A percentile compares a stretch with the other conserved stretches of the same genome.
Evolutionary conservation across 192 early-diverging fungal species (phyloP).

Genomic region (Linnemannia schmuckeri): DNA sequence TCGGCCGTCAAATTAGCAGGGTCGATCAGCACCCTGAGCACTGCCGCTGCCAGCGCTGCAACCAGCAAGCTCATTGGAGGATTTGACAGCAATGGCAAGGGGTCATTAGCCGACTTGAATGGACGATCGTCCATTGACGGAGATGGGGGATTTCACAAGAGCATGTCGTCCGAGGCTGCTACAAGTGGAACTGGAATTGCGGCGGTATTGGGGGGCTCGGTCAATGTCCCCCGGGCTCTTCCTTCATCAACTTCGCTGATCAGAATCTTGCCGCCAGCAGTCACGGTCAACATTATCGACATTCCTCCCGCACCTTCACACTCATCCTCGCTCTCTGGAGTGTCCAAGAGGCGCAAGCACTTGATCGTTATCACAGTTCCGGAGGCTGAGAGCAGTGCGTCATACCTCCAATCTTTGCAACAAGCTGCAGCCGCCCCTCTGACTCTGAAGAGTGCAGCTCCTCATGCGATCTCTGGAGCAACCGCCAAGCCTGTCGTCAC

Average conservation of each 20-base stretch:
- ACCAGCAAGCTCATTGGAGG: slow-evolving; percentile 41
- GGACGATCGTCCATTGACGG: slow-evolving; percentile 9
- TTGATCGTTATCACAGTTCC: slow-evolving; percentile 47
- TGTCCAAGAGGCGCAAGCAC: slow-evolving; percentile 44
- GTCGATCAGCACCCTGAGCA: neutral
- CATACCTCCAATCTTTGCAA: slow-evolving; percentile 28
- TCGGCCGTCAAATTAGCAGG: slow-evolving; percentile 30
- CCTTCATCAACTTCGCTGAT: slow-evolving; percentile 50
- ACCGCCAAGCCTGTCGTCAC: slow-evolving; percentile 47
- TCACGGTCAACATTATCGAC: slow-evolving; percentile 41
- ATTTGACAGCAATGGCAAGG: slow-evolving; percentile 16
- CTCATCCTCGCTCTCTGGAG: slow-evolving; percentile 53
- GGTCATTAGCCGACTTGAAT: neutral
- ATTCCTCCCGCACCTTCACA: slow-evolving; percentile 54
- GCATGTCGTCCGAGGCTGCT: slow-evolving; percentile 35
- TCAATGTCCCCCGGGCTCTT: slow-evolving; percentile 33
- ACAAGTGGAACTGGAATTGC: slow-evolving; percentile 47
- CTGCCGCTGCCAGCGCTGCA: neutral
- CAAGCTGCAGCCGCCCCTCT: neutral
- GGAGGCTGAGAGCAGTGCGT: slow-evolving; percentile 33
- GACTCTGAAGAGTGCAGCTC: neutral
- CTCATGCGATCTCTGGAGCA: slow-evolving; percentile 22
- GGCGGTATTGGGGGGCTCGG: slow-evolving; percentile 37
- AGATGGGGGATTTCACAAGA: neutral
- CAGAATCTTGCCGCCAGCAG: slow-evolving; percentile 43